Base-by-base conservation (phyloP, 1,284 basidiomycete species). In the Sphaerobolus stellatus region DNA sequence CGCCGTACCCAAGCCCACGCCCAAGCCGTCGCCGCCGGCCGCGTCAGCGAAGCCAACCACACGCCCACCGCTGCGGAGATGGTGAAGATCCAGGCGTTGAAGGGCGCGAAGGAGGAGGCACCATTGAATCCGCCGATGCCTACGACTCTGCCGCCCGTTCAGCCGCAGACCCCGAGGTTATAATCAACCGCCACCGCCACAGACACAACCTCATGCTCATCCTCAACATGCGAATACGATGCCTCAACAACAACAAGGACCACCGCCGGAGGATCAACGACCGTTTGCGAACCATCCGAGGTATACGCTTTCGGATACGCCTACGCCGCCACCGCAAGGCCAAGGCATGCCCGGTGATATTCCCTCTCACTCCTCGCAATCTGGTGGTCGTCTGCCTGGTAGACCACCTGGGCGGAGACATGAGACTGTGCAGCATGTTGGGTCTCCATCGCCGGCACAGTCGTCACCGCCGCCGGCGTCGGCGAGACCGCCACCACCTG, bases 1-100 rank as follows among this genome's bases (percentile, higher is more conserved):
- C 88, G 85, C 59, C 83, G 91, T 14, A 95, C 94, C 0, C 84
- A 87, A 62, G 94, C 94, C 3, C 84, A 85, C 62, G 75, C 84
- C 63, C 76, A 85, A n/a, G 85, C 88, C 18, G 85, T 89, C 41
- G 77, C 73, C 5, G 44, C 30, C 7, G 59, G 20, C 52, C 62
- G 16, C 65, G 70, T 18, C 63, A 60, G 63, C 28, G 34, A 57
- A 6, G 28, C 59, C 8, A 52, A 62, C 6, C 31, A 43, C 34
- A 48, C 44, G 38, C 41, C 52, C 28, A 43, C 29, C 45, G 41
- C 52, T 18, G 28, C 47, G 20, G 56, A 28, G 13, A 18, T 6
- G 34, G n/a, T n/a, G n/a, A n/a, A 43, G 38, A 25, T 16, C 14
- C 48, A n/a, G 29, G 13, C 30, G 45, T 24, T 27, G 18, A 36